A percentile compares a stretch with the other conserved stretches of the same genome.
These are phyloP conservation scores for Salix caprea DNA, from an alignment of 345 rosid genomes.

Conservation along the genomic window DNA sequence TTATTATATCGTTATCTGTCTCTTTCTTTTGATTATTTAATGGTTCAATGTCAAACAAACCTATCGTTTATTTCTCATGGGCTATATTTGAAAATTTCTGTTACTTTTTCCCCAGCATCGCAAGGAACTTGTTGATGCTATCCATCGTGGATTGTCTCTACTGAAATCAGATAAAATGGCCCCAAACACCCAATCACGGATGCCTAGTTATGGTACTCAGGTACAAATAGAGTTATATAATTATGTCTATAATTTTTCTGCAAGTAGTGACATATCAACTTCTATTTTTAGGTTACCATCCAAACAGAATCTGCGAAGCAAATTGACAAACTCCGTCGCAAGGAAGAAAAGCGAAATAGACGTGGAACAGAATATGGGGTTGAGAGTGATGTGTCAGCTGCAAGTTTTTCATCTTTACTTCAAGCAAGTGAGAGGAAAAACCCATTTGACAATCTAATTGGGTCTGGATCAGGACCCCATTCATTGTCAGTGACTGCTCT, in stretches of 20 bases:
- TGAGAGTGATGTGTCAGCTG: constrained; percentile 56
- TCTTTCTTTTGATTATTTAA: not conserved
- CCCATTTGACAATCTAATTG: constrained; percentile 62
- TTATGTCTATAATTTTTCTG: not conserved
- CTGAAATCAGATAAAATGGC: constrained; percentile 71
- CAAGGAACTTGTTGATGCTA: constrained; percentile 82
- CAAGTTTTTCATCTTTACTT: constrained; percentile 83
- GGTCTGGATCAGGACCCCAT: constrained; percentile 55
- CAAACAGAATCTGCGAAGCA: constrained; percentile 85
- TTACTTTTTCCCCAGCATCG: constrained; percentile 59
- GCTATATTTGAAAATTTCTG: constrained; percentile 1
- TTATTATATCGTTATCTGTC: not conserved
- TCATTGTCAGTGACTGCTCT: constrained; percentile 62
- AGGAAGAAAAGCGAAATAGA: constrained; percentile 84
- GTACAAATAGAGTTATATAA: constrained; percentile 26
- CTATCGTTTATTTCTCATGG: not conserved
- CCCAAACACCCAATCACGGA: constrained; percentile 59
- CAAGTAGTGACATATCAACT: not conserved
- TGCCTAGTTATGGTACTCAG: constrained; percentile 99
- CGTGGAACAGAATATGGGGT: constrained; percentile 66
- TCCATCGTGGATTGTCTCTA: constrained; percentile 63
- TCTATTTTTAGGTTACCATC: constrained; percentile 70
- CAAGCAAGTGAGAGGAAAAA: constrained; percentile 80
- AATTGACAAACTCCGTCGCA: constrained; percentile 92
- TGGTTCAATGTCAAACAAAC: not conserved